Base-by-base conservation (phyloP, 148 eudicot genomes). In the Vaccinium darrowii region DNA sequence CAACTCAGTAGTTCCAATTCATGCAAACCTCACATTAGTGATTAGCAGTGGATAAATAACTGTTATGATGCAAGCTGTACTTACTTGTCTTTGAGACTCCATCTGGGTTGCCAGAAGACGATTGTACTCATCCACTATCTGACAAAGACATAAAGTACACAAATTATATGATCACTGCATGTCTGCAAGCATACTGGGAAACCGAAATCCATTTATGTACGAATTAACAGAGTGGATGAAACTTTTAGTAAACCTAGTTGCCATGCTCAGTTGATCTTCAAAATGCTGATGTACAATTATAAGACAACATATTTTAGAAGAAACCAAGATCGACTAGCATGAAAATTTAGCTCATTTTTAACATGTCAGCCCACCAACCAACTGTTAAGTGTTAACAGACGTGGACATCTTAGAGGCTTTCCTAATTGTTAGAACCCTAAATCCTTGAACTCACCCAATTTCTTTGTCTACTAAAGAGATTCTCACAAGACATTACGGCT, bases 61-160 rank as follows among this genome's bases (percentile, higher is more conserved):
- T 13, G 2, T 76, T 60, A 5, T 49, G 16, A 39, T 33, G 57
- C 75, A 74, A 82, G 80, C n/a, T 62, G 51, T 79, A 85, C 90
- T 84, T 86, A 97, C 99, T 89, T 93, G 95, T 92, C 99, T 92
- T 84, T 95, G 96, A 79, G 90, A 91, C 87, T 95, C 98, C 90
- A 95, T 90, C 83, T 95, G 96, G 56, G 92, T 92, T 53, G 98
- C 95, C 77, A 97, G 96, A 89, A 94, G 98, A 90, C 85, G 90
- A 89, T 97, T 97, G 90, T 94, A 97, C 89, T 97, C 99, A 65
- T 94, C 96, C 88, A 91, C 85, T 69, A 91, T 94, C 98, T 97
- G 90, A 81, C 30, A 43, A 43, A 43, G 47, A 43, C 47, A 65
- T 54, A 5, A 76, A 7, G 60, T 27, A 49, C 36, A 47, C 19